Evolutionary conservation across 2,329 filamentous ascomycete species (phyloP).

Genomic region (Alternaria ethzedia): DNA sequence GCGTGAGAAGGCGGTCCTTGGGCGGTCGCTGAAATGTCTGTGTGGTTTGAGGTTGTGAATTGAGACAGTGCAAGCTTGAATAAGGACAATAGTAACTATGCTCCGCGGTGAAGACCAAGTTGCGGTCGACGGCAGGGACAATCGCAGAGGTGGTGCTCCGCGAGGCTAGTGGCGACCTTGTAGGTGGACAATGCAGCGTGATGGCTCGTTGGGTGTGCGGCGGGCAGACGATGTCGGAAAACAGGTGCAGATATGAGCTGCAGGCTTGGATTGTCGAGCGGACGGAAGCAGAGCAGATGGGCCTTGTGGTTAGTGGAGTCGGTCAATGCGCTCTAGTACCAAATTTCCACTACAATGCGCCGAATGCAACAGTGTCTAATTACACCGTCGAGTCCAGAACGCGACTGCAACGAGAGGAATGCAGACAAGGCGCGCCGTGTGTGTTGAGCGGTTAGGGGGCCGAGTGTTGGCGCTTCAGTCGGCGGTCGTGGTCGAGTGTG

Average conservation of each 20-base stretch:
- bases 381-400: slow-evolving; percentile 25
- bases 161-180: slow-evolving; percentile 23
- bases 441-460: slow-evolving; percentile 29
- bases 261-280: slow-evolving; percentile 5
- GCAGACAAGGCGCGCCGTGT: slow-evolving; percentile 22
- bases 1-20: not conserved
- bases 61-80: not conserved
- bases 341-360: slow-evolving; percentile 30
- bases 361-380: slow-evolving; percentile 22
- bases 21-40: not conserved
- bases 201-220: not conserved
- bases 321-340: slow-evolving; percentile 39
- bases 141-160: slow-evolving; percentile 18
- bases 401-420: slow-evolving; percentile 19
- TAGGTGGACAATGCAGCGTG: not conserved
- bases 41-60: not conserved
- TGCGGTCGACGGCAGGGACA: slow-evolving; percentile 7
- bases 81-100: slow-evolving; percentile 15
- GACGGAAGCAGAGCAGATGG: slow-evolving; percentile 6
- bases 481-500: slow-evolving; percentile 26
- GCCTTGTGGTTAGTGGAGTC: slow-evolving; percentile 25
- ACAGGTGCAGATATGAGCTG: not conserved
- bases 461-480: slow-evolving; percentile 33
- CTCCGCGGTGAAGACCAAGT: slow-evolving; percentile 3
- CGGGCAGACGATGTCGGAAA: not conserved